Evolutionary conservation across 73 alveolate genomes (phyloP), one percentile per base, ranked within the genome.

Genomic region (Tetrahymena malaccensis): DNA sequence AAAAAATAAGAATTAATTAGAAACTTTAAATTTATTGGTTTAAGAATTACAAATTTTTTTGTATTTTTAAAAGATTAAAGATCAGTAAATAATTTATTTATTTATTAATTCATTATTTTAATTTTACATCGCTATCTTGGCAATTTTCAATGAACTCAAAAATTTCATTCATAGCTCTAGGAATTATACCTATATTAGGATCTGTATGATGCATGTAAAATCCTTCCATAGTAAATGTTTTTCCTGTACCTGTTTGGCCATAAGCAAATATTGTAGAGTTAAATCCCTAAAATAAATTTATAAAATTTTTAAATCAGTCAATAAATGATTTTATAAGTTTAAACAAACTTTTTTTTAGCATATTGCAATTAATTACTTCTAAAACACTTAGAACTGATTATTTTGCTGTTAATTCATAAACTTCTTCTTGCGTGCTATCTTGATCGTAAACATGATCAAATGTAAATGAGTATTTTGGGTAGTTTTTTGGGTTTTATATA

Each of bases 201-300:
- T 93, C 93, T 35, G 94, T 89, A 56, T 97, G 94, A 56, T 96
- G 94, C 89, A 94, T 97, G 56, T 85, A 93, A 55, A 97, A 97
- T 57, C 98, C 98, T 57, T 98, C 99, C 99, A 97, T 98, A 4
- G 99, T 97, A 96, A 96, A 98, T 13, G 99, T 98, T 94, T 98
- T 98, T 31, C 99, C 99, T 13, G 99, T 98, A 7, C 99, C 99
- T n/a, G 99, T 98, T 96, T 98, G 98, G 1, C 99, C 99, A 97
- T 97, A 97, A 43, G 98, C 98, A 70, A 97, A 94, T 2, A 97
- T 94, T 16, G 99, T 97, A 37, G 98, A 94, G 96, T 97, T 97
- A 97, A 97, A 97, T 27, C 99, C 99, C 96, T 94, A 93, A 8
- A 35, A 21, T 56, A 22, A 6, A 56, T 27, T 27, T 8, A 5